These are phyloP conservation scores for Myxozyma neotropica DNA, from an alignment of 805 yeast species.

Conservation along the genomic window DNA sequence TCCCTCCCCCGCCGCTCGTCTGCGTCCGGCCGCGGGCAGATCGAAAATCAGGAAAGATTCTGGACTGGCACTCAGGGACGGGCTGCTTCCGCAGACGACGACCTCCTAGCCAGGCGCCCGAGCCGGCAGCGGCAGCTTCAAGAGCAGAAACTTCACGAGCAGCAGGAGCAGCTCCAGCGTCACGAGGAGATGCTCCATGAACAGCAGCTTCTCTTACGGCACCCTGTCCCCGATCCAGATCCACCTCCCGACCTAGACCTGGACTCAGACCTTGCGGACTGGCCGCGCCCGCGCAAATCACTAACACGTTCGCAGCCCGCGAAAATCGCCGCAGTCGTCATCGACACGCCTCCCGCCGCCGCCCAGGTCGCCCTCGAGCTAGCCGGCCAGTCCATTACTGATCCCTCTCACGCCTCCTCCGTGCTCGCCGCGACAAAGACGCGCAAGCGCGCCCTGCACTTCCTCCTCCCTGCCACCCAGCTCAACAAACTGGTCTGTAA, in stretches of 20 bases:
- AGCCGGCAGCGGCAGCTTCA: background rate
- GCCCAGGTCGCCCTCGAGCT: constrained; percentile 13
- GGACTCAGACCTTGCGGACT: constrained; percentile 4
- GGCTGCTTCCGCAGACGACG: too few relatives aligned
- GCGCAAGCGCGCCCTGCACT: constrained; percentile 25
- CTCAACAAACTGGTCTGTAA: constrained; percentile 30
- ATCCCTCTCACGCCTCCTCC: constrained; percentile 1
- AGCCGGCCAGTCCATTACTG: constrained; percentile 8
- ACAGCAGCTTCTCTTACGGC: background rate
- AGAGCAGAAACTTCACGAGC: constrained; percentile 3
- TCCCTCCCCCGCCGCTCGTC: constrained; percentile 4
- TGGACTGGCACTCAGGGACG: background rate
- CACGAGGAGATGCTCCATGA: background rate
- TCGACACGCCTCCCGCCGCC: constrained; percentile 23
- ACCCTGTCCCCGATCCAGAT: background rate
- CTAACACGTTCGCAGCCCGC: constrained; percentile 15
- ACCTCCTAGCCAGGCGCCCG: too few relatives aligned
- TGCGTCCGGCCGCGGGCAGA: too few relatives aligned
- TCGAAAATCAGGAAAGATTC: too few relatives aligned
- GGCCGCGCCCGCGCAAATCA: background rate
- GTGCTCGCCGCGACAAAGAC: constrained; percentile 9
- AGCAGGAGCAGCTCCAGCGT: constrained; percentile 5
- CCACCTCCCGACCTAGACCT: background rate
- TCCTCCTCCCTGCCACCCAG: constrained; percentile 32
- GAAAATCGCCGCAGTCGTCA: constrained; percentile 18